Base-by-base conservation (phyloP, 192 early-diverging fungal species). In the Phlyctochytrium bullatum region DNA sequence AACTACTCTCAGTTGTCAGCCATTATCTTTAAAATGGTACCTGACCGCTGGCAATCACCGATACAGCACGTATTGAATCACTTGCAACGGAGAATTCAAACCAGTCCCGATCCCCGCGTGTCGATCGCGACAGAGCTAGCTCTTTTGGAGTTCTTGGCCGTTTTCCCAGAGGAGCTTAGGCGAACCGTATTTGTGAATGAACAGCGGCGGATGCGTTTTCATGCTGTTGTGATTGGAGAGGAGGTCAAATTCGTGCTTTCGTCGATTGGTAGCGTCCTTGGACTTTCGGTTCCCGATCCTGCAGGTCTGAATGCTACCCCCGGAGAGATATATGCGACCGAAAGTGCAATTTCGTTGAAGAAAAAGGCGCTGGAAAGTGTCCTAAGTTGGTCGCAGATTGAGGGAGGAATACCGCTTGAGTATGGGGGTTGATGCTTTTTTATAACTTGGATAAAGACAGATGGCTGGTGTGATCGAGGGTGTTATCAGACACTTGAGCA, bases 141-240 rank as follows among this genome's bases (percentile, higher is more conserved):
- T 6, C 34, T 71, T 23, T 52, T 77, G 23, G 72, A 77, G 52
- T 77, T 77, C 59, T 36, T 77, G 34, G 74, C 53, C 24, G 62
- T 77, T 20, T 36, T 77, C 29, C 76, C 76, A 16, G 76, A 77
- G 65, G 72, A 77, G 52, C 63, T 70, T 10, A 6, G 54, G 12
- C 4, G 16, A 14, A 28, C 20, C 4, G 54, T 57, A 10, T 57
- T 57, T 28, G 20, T 25, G 27, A 6, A 10, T 10, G 54, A 28
- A 57, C 12, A 10, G 6, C 16, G 27, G 27, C 10, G 27, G 54
- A 25, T 25, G 6, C 10, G 27, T 6, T 57, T 57, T 28, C 16
- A 25, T 6, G 12, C 20, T 6, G 27, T 10, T 20, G n/a, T n/a
- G n/a, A 57, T 57, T 28, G 27, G 14, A 28, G 20, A 10, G 14